phyloP scores from a whole-genome alignment of 2,329 filamentous ascomycete species.

The Penicillium sp. region DNA sequence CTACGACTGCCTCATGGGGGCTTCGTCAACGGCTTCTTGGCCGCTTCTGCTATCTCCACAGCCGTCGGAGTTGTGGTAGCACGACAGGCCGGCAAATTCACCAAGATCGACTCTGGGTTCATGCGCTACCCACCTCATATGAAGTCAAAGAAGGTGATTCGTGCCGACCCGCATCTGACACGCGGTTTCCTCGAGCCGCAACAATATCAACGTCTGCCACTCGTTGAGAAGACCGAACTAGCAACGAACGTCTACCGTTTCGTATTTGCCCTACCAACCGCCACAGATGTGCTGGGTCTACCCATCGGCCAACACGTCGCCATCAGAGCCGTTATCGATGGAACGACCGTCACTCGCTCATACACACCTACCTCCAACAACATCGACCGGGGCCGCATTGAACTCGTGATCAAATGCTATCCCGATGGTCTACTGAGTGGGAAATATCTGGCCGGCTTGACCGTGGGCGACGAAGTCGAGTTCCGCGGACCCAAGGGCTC shows the following conservation, averaged over 20 bases:
- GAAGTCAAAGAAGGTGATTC: constrained; percentile 39
- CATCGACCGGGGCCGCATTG: constrained; percentile 29
- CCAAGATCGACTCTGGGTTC: constrained; percentile 21
- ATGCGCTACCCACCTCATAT: constrained; percentile 35
- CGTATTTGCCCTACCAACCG: constrained; percentile 49
- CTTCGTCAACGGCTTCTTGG: constrained; percentile 14
- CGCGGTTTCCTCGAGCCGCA: constrained; percentile 51
- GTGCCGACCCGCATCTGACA: constrained; percentile 39
- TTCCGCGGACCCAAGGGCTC: constrained; percentile 39
- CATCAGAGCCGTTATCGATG: constrained; percentile 48
- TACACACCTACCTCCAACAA: constrained; percentile 49
- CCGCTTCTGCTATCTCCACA: constrained; percentile 12
- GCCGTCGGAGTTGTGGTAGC: constrained; percentile 10
- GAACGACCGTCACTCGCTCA: constrained; percentile 48
- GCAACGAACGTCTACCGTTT: constrained; percentile 41
- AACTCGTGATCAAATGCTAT: constrained; percentile 35
- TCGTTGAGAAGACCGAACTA: constrained; percentile 30
- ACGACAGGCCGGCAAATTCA: constrained; percentile 9
- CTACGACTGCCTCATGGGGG: constrained; percentile 11
- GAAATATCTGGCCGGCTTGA: constrained; percentile 28
- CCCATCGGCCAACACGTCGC: constrained; percentile 57
- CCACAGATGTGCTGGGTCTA: constrained; percentile 48
- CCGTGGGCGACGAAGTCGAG: constrained; percentile 33
- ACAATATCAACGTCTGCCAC: constrained; percentile 47
- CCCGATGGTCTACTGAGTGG: constrained; percentile 32